Conservation (phyloP, 2,329 filamentous ascomycete species). For the Xylariaceae sp. region DNA sequence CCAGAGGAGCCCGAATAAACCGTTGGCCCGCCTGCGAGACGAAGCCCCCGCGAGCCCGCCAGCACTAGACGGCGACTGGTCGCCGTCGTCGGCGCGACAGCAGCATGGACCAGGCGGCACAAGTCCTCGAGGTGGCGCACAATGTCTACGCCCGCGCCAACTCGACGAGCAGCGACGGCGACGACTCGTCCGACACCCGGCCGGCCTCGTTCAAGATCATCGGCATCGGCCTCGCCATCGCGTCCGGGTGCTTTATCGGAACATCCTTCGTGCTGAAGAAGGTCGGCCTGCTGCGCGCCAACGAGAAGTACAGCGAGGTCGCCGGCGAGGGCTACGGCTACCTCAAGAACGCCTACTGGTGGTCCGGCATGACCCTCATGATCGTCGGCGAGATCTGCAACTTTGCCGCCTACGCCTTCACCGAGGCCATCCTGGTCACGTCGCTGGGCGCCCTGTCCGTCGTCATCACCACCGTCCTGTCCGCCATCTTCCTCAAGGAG, state of each 20-base stretch:
- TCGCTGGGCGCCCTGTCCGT: constrained; percentile 86
- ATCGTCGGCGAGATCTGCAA: constrained; percentile 95
- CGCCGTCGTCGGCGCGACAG: constrained; percentile 6
- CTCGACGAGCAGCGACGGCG: constrained; percentile 22
- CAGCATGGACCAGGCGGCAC: constrained; percentile 31
- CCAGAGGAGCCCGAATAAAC: no score
- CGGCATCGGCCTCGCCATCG: constrained; percentile 77
- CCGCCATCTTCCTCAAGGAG: constrained; percentile 93
- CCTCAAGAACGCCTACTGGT: constrained; percentile 92
- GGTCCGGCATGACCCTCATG: constrained; percentile 93
- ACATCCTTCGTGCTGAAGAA: constrained; percentile 95
- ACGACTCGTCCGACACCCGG: constrained; percentile 24
- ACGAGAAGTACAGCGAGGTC: constrained; percentile 92
- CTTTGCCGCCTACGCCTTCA: constrained; percentile 94
- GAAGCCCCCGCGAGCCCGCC: neutral
- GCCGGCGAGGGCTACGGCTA: constrained; percentile 97
- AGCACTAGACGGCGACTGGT: neutral
- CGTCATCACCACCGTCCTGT: constrained; percentile 84
- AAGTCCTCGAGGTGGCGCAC: constrained; percentile 27
- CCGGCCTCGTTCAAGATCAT: constrained; percentile 69
- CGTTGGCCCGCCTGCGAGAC: neutral
- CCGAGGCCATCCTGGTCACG: constrained; percentile 91
- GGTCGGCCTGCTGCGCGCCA: constrained; percentile 80
- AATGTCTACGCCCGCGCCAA: constrained; percentile 35
- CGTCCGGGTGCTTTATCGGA: constrained; percentile 88